Base-by-base conservation (phyloP, 371 early-diverging fungal genomes). In the Basidiobolus heterosporus region DNA sequence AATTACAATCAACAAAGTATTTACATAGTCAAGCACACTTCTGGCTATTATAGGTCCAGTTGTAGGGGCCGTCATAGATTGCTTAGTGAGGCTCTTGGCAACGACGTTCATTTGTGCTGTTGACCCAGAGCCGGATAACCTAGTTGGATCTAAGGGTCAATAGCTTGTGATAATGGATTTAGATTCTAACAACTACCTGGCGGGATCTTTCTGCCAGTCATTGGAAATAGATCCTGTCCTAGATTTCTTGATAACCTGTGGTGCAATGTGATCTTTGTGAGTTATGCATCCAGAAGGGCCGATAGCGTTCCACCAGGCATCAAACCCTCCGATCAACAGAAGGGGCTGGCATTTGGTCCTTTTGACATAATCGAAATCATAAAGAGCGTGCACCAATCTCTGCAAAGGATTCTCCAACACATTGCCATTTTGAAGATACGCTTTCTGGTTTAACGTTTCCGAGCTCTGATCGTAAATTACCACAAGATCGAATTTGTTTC, bases 251-350 rank as follows among this genome's bases (percentile, higher is more conserved):
- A 41, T 19, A 49, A 9, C 13, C 38, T 11, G 48, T 16, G 41
- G 47, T 13, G 44, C 52, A 0, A 6, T 45, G 37, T 54, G 52
- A 9, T 50, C 56, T 6, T 44, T 54, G 20, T 38, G 11, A 0
- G 53, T 54, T 23, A 47, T 57, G 30, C 74, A 58, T 42, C 72
- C 71, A 1, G 49, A 47, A 17, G 64, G 59, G 1, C 70, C 67
- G 35, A 68, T 54, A 2, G 56, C 55, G 2, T 57, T 52, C 24
- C 53, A 51, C 91, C 90, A 89, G 1, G 70, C 83, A 38, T 66
- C 55, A 59, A 82, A 83, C 0, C 89, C 89, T 18, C 88, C 91
- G 8, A 63, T 51, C n/a, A 91, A 55, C 24, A 89, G 51, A 47
- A 81, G 60, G 0, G 86, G 86, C 43, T 55, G 52, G 13, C 64